These are phyloP conservation scores for Pseudonitzschia multistriata DNA, from an alignment of 108 stramenopile genomes.

Conservation along the genomic window DNA sequence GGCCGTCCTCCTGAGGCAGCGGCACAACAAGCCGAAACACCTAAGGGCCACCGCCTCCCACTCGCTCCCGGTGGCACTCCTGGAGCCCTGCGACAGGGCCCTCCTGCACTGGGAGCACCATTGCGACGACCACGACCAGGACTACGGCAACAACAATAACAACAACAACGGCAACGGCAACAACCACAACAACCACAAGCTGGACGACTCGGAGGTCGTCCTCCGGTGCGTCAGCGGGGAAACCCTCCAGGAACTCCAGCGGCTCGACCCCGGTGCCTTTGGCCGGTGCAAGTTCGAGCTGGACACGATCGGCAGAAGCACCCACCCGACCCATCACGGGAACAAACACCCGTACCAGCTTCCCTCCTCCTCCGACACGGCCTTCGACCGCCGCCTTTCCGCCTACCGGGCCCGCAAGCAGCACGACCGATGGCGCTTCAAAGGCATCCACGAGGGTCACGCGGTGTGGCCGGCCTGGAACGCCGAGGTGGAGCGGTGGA, in stretches of 20 bases:
- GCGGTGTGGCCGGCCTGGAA: conserved; percentile 50
- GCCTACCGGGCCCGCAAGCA: conserved; percentile 36
- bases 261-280: conserved; percentile 32
- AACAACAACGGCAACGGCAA: no score
- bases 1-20: conserved; percentile 18
- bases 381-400: neutral
- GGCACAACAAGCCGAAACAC: conserved; percentile 15
- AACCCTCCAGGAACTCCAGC: conserved; percentile 28
- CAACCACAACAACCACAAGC: no score
- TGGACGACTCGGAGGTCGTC: conserved; percentile 5
- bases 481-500: conserved; percentile 29
- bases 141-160: no score
- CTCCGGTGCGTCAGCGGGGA: conserved; percentile 39
- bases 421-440: conserved; percentile 46
- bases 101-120: conserved; percentile 28
- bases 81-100: conserved; percentile 25
- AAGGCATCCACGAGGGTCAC: conserved; percentile 51
- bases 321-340: neutral
- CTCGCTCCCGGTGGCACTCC: neutral
- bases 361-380: no score
- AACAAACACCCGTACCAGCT: no score
- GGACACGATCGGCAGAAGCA: conserved; percentile 1
- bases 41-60: neutral
- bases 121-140: no score
- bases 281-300: conserved; percentile 34